Conservation (phyloP, 139 green algal genomes). For the Closterium sp. region DNA sequence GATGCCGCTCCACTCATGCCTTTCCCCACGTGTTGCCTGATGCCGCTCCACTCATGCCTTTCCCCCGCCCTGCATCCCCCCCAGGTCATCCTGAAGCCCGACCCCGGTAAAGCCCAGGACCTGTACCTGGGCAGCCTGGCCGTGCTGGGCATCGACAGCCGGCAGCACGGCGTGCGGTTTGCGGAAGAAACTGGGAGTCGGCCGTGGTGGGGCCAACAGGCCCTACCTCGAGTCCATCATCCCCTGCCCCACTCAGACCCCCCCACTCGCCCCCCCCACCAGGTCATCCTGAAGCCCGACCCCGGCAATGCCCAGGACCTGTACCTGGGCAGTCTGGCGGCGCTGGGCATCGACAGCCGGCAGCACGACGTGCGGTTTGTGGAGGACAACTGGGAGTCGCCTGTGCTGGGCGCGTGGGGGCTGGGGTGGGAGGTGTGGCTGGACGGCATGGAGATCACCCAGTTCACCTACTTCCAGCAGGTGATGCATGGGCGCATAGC, state of each 20-base stretch:
- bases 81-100: slow-evolving; percentile 96
- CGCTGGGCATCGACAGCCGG: slow-evolving; percentile 78
- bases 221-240: too few species aligned
- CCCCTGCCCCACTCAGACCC: not conserved
- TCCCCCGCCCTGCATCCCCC: not conserved
- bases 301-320: slow-evolving; percentile 96
- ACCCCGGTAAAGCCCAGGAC: slow-evolving; percentile 94
- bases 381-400: slow-evolving; percentile 99
- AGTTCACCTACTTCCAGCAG: slow-evolving; percentile 99
- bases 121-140: slow-evolving; percentile 87
- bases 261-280: not conserved
- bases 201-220: slow-evolving; percentile 74
- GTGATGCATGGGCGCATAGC: slow-evolving; percentile 21
- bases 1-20: too few species aligned
- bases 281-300: slow-evolving; percentile 98
- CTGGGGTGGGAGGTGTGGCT: slow-evolving; percentile 98
- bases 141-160: slow-evolving; percentile 75
- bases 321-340: slow-evolving; percentile 81
- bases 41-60: too few species aligned
- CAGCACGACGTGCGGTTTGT: slow-evolving; percentile 91
- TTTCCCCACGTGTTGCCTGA: too few species aligned
- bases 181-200: slow-evolving; percentile 95
- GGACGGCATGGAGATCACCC: slow-evolving; percentile 97
- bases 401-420: slow-evolving; percentile 94
- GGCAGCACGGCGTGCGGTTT: slow-evolving; percentile 80